Base-by-base conservation (phyloP, 1,139 yeast species). In the Blastobotrys apis region DNA sequence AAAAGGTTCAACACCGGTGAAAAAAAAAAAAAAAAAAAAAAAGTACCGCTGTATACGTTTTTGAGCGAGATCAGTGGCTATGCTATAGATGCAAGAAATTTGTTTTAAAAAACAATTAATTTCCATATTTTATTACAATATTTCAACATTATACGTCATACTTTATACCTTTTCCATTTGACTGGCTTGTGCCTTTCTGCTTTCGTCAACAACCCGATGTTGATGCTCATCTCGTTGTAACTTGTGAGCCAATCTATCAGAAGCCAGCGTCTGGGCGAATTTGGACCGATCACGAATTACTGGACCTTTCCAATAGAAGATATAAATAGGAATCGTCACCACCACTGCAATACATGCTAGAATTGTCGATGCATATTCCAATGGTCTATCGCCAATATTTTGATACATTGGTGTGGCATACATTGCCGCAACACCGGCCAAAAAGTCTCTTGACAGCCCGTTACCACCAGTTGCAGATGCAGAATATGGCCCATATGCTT, bases 221-320 rank as follows among this genome's bases (percentile, higher is more conserved):
- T n/a, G n/a, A n/a, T n/a, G n/a, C n/a, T n/a, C 39, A 27, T 13
- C 19, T 12, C 41, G 39, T 13, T 29, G 21, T 15, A 29, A 34
- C 30, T 35, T 41, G 21, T 41, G 35, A n/a, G 5, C 10, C 9
- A 8, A 9, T 27, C 44, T 21, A 20, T 41, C 44, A 27, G 44
- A 25, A 13, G 52, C 47, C 40, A 53, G 43, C 34, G 47, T 40
- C 42, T 53, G 56, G 3, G 56, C 56, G 35, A 52, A 75, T 51
- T 62, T 69, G 4, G 77, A 73, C 49, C 70, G 66, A 9, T 75
- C 75, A 52, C 79, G 65, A 55, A 75, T 63, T 50, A 65, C 65
- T 2, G 78, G 77, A 3, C 81, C 81, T 47, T 71, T 68, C 48
- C 68, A 55, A 59, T 74, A 72, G 49, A 76, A 71, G 26, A 69